A percentile compares a stretch with the other conserved stretches of the same genome.
phyloP scores from a whole-genome alignment of 768 basidiomycete species.

The Mycena metata region DNA sequence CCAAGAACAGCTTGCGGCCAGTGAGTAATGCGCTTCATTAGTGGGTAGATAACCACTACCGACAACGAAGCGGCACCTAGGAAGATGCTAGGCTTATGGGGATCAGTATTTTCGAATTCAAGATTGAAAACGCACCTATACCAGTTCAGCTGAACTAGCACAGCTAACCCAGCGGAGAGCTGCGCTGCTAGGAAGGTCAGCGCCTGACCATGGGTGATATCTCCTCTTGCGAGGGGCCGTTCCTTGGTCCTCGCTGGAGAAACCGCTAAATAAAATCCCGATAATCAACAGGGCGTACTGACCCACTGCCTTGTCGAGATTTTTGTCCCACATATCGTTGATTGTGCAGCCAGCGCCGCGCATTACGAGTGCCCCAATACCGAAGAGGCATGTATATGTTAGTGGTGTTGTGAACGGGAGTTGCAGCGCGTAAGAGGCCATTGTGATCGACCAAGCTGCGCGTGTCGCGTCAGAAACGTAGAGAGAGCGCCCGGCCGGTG shows the following conservation, averaged over 20 bases:
- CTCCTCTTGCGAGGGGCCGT: constrained; percentile 90
- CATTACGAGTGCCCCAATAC: constrained; percentile 93
- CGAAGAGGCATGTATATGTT: constrained; percentile 87
- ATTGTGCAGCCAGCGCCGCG: constrained; percentile 98
- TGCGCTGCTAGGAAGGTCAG: constrained; percentile 86
- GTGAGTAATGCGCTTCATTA: constrained; percentile 97
- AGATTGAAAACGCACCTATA: constrained; percentile 77
- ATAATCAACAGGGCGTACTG: constrained; percentile 38
- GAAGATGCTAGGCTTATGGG: constrained; percentile 70
- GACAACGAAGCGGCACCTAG: constrained; percentile 93
- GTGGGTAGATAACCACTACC: constrained; percentile 89
- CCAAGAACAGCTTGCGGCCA: constrained; percentile 98
- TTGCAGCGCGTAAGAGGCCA: constrained; percentile 89
- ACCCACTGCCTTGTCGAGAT: constrained; percentile 95
- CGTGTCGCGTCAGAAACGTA: background rate
- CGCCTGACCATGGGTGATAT: constrained; percentile 82
- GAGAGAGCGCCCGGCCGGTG: background rate
- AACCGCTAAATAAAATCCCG: constrained; percentile 1
- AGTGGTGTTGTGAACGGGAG: constrained; percentile 77
- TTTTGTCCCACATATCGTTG: constrained; percentile 98
- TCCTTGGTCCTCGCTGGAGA: constrained; percentile 82
- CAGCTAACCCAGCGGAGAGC: constrained; percentile 83
- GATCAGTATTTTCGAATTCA: constrained; percentile 5
- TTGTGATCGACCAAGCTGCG: constrained; percentile 97
- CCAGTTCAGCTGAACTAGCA: constrained; percentile 93